Base-by-base conservation (phyloP, 2,329 filamentous ascomycete genomes). In the Pseudofabraea citricarpa region DNA sequence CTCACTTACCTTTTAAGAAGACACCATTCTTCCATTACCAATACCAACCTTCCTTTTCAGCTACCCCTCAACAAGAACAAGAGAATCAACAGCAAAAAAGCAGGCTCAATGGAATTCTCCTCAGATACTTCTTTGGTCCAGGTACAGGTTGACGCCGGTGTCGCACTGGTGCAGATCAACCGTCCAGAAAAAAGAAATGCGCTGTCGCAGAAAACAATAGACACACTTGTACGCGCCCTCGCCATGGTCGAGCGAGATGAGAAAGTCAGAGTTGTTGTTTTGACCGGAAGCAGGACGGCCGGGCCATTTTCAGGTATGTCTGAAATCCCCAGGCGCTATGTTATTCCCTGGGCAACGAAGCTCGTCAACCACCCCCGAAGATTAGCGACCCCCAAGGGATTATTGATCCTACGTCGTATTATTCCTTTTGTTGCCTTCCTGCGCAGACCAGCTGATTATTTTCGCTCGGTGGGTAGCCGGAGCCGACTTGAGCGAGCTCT, bases 141-240 rank as follows among this genome's bases (percentile, higher is more conserved):
- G 10, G 55, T 59, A 31, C 54, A 63, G 5, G 35, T 46, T 16
- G 48, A 47, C 13, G 55, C 59, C 18, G 66, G 64, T 38, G 65
- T 78, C 20, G 64, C 72, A 23, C 56, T 77, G 21, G 54, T 81
- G 44, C 68, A 70, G 12, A 59, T 79, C 47, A 74, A 77, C 59
- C 68, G 77, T 3, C 76, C 74, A 2, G 64, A 68, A 36, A 79
- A 81, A 57, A 68, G 75, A 43, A 82, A 81, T 65, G 76, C 78
- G 8, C 70, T 81, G 45, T 79, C 75, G 2, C 64, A 68, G 43
- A 33, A 40, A 10, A 29, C 39, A 12, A 50, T 51, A 24, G 46
- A 49, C 36, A 33, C 27, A 10, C 36, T 50, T 16, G 37, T 50
- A 15, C 20, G 32, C 9, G 43, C 45, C 10, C 26, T 50, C 4